These are phyloP conservation scores for Trichoderma atroviride DNA, from an alignment of 2,329 filamentous ascomycete genomes.

Conservation along the genomic window DNA sequence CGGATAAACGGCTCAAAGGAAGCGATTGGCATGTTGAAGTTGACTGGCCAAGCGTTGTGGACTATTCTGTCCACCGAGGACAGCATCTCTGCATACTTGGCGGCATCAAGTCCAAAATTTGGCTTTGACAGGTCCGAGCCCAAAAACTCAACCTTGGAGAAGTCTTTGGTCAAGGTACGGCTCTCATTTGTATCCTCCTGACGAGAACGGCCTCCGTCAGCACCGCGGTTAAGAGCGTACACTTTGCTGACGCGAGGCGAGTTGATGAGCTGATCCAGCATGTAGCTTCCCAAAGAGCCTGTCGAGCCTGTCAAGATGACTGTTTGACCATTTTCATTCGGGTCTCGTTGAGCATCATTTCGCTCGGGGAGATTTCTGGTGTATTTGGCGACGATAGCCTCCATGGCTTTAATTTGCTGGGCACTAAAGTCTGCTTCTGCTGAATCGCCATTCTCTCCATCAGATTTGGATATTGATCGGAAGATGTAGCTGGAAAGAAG, in stretches of 20 bases:
- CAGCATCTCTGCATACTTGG: constrained; percentile 25
- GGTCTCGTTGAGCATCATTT: constrained; percentile 35
- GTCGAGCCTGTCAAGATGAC: constrained; percentile 85
- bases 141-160: not conserved
- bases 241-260: constrained; percentile 32
- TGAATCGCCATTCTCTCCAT: not conserved
- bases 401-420: not conserved
- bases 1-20: constrained; percentile 30
- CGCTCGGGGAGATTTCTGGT: not conserved
- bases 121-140: not conserved
- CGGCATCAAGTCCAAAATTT: not conserved
- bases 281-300: constrained; percentile 85
- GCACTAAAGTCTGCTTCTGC: not conserved
- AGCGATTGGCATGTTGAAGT: constrained; percentile 29
- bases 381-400: not conserved
- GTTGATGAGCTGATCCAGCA: constrained; percentile 48
- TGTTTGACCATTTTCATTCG: constrained; percentile 47
- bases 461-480: not conserved
- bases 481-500: not conserved
- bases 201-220: constrained; percentile 30
- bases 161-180: not conserved
- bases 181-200: not conserved
- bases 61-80: constrained; percentile 14
- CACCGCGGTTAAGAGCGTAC: constrained; percentile 35
- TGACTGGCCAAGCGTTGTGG: constrained; percentile 31